Conservation (phyloP, 495 filamentous ascomycete species). For the Penicillium ochrochloron region DNA sequence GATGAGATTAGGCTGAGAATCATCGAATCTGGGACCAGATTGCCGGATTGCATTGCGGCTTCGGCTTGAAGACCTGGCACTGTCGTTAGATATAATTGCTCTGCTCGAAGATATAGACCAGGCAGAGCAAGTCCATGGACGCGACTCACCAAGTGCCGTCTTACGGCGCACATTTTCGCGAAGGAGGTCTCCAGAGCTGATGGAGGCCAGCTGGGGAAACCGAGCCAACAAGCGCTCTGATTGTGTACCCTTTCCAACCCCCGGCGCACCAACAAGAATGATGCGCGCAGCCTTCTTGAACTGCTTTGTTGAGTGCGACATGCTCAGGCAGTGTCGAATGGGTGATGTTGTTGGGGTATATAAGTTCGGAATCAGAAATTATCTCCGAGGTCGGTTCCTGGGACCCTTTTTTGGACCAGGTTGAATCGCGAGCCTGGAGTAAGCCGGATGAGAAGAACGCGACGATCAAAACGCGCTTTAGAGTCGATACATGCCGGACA, state of each 20-base stretch:
- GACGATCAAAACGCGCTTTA: constrained; percentile 7
- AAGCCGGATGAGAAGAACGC: neutral
- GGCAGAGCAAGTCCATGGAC: neutral
- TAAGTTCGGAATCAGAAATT: constrained; percentile 15
- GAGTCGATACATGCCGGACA: constrained; percentile 17
- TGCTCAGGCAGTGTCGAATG: constrained; percentile 13
- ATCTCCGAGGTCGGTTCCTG: constrained; percentile 19
- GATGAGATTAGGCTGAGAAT: constrained; percentile 91
- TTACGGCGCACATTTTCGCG: constrained; percentile 87
- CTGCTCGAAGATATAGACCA: neutral
- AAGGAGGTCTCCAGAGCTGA: constrained; percentile 92
- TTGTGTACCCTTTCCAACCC: constrained; percentile 92
- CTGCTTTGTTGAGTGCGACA: constrained; percentile 44
- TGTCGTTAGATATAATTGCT: constrained; percentile 8
- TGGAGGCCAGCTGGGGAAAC: constrained; percentile 86
- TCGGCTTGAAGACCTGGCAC: constrained; percentile 82
- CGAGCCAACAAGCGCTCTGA: constrained; percentile 82
- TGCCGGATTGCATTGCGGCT: constrained; percentile 79
- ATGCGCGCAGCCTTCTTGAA: constrained; percentile 85
- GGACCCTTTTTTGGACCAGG: constrained; percentile 8
- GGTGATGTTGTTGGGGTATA: neutral
- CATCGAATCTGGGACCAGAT: constrained; percentile 83
- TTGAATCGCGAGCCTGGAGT: neutral
- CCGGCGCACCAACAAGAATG: constrained; percentile 94
- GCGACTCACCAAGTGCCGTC: constrained; percentile 76